Base-by-base conservation (phyloP, 2,329 filamentous ascomycete genomes). In the Penicillium sclerotigenum region DNA sequence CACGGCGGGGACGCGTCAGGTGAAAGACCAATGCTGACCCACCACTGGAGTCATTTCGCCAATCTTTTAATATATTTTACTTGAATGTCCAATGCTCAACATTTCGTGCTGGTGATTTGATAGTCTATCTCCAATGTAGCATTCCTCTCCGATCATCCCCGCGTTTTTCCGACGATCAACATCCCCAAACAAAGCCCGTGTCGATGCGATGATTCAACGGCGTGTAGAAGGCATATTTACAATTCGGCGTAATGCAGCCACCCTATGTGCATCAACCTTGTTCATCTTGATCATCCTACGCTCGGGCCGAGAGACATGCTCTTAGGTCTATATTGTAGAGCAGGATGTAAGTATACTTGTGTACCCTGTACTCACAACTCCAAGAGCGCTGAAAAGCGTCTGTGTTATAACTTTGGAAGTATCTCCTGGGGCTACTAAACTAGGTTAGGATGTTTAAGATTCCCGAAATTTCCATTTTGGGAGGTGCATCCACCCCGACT, bases 1-100 rank as follows among this genome's bases (percentile, higher is more conserved):
- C 26, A 42, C 22, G 28, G 36, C 11, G 48, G 48, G 18, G 24
- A 47, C 49, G 38, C 40, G 40, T 52, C 49, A 52, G 49, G 49
- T 34, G 49, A 5, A 43, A 34, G 31, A 20, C 8, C 48, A 9
- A 5, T 34, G 37, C n/a, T 31, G 18, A 42, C 40, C 49, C 49
- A 37, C 31, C 31, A 49, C 34, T 29, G 2, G n/a, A 16, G 41
- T 47, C 49, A 52, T 47, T 37, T 22, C n/a, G 31, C 1, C 9
- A 22, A n/a, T 52, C 29, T 28, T 28, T 52, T 46, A 34, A 52
- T 52, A 3, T 52, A 29, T 29, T 51, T 28, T 5, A 24, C 14
- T 20, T 24, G 20, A n/a, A 28, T n/a, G 22, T 22, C 20, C 49
- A 37, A 36, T 36, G 22, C 49, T 29, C 48, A 33, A 20, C 28